Evolutionary conservation across 768 basidiomycete species (phyloP), one percentile per base, ranked within the genome.

Genomic region (Lactarius quietus): DNA sequence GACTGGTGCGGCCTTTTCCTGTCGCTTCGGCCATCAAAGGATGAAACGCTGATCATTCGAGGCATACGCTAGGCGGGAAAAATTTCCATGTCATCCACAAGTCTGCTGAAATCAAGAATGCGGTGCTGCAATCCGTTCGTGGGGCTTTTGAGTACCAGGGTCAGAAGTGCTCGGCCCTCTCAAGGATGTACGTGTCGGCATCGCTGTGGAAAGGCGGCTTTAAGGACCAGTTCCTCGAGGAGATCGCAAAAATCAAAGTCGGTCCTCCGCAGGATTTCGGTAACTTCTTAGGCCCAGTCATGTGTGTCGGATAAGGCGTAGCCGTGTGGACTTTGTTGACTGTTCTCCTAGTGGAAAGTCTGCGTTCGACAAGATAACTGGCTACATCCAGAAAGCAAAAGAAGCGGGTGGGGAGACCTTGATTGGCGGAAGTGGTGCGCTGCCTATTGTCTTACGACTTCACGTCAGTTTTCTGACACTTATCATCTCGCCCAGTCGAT

Each of bases 141-240:
- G 91, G 83, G 20, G 95, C 89, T 1, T 98, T 96, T 76, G 97
- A 99, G 77, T 99, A 98, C 76, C 93, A 95, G 80, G 95, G 93
- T 58, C 97, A 99, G 75, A 99, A 98, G 77, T 99, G 97, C 76
- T 95, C 94, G 15, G 97, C 97, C 0, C 83, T 95, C 36, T 95
- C 95, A 3, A 82, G 97, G 58, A 74, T 92, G 35, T 99, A 98
- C 76, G 92, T 98, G 20, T 86, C 97, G n/a, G 78, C 82, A 26
- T 90, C 90, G 0, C 72, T 92, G 56, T 99, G 97, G 97, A 81
- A 84, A 58, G 78, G 77, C 35, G 93, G 92, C 33, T 98, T 98
- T 84, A 92, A 90, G 74, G 86, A 92, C 54, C 81, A 84, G 73
- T 78, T 97, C 55, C 76, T 94, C 68, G 74, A 75, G 20, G 90